These are phyloP conservation scores for Anthoceros angustus DNA, from an alignment of 225 moss, liverwort and hornwort species.

Conservation along the genomic window DNA sequence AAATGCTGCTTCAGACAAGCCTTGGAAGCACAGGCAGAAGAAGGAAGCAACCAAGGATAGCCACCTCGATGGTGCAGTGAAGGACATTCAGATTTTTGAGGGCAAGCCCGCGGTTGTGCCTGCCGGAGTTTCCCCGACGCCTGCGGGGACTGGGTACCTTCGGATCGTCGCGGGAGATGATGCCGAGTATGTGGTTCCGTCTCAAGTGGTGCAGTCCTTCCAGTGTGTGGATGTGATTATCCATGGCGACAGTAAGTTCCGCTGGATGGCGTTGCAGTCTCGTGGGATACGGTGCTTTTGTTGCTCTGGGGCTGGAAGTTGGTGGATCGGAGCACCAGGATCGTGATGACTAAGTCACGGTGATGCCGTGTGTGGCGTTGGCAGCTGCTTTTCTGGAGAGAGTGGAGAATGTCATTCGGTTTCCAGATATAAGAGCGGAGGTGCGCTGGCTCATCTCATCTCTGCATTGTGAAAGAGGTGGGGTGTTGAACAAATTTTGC, in stretches of 20 bases:
- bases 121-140: constrained; percentile 30
- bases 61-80: neutral
- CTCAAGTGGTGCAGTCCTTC: constrained; percentile 55
- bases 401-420: constrained; percentile 49
- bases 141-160: constrained; percentile 53
- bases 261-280: neutral
- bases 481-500: neutral
- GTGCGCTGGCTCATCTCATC: constrained; percentile 10
- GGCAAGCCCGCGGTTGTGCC: constrained; percentile 20
- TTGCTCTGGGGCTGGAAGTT: constrained; percentile 7
- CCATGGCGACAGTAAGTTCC: constrained; percentile 34
- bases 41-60: neutral
- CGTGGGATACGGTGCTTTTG: constrained; percentile 7
- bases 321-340: neutral
- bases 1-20: constrained; percentile 10
- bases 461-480: neutral
- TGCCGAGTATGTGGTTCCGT: constrained; percentile 42
- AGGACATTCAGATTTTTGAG: constrained; percentile 26
- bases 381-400: constrained; percentile 71
- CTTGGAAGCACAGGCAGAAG: constrained; percentile 20
- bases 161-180: constrained; percentile 52
- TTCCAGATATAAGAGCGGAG: constrained; percentile 61
- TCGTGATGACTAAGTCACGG: neutral
- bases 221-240: constrained; percentile 59
- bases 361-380: neutral